Percentiles rank a stretch among this genome's conserved stretches.
Evolutionary conservation across 202 grass and related monocot genomes (phyloP).

Genomic region (Eragrostis tef): DNA sequence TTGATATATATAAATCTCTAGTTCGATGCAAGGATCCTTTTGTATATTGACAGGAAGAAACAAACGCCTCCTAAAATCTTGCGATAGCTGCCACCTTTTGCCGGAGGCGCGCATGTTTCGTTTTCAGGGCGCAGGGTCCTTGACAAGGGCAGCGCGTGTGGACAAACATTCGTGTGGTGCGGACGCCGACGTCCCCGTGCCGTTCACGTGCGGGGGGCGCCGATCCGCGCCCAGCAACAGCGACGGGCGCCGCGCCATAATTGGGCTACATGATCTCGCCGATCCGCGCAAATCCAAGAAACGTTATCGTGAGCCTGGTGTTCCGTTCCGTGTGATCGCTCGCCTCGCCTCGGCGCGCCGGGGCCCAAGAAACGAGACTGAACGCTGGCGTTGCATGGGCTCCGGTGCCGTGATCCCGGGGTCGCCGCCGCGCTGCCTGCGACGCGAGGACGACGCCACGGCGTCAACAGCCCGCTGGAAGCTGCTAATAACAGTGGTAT

Average conservation of each 20-base stretch:
- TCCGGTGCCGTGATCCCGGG: slow-evolving; percentile 29
- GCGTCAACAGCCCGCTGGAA: neutral
- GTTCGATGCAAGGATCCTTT: neutral
- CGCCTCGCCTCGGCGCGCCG: slow-evolving; percentile 11
- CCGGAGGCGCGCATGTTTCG: neutral
- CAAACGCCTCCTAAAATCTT: neutral
- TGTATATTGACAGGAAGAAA: neutral
- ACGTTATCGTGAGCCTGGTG: slow-evolving; percentile 20
- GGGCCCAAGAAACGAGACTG: slow-evolving; percentile 27
- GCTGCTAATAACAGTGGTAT: neutral
- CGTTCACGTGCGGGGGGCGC: slow-evolving; percentile 35
- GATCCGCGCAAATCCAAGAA: slow-evolving; percentile 12
- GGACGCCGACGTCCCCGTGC: slow-evolving; percentile 39
- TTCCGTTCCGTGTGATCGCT: slow-evolving; percentile 26
- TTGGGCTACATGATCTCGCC: slow-evolving; percentile 14
- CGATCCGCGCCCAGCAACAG: neutral
- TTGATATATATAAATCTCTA: neutral
- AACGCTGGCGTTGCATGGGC: slow-evolving; percentile 44
- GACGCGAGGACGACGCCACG: slow-evolving; percentile 15
- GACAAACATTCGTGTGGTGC: slow-evolving; percentile 60
- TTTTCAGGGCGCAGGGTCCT: slow-evolving; percentile 27
- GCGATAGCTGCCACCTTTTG: neutral
- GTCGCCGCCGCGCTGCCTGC: neutral
- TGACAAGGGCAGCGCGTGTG: slow-evolving; percentile 8
- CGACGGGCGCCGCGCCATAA: slow-evolving; percentile 26